These are phyloP conservation scores for Cercis canadensis DNA, from an alignment of 306 rosid genomes.

Conservation along the genomic window DNA sequence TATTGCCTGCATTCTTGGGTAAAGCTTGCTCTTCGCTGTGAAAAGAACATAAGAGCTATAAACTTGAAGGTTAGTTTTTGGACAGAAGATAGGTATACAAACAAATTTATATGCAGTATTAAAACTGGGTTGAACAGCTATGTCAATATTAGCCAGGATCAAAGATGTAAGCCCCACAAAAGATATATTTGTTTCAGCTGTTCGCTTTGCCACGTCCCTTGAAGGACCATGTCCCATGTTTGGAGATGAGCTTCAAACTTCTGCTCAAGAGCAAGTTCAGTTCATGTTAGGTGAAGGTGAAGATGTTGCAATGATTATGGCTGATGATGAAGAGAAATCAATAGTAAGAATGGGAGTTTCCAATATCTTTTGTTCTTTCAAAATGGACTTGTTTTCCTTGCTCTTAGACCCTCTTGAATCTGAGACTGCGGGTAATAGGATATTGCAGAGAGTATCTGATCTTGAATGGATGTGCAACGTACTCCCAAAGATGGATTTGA, in stretches of 20 bases:
- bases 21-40: background rate
- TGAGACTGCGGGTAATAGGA: conserved; percentile 42
- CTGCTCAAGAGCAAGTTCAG: conserved; percentile 97
- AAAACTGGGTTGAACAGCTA: conserved; percentile 32
- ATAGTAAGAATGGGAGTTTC: conserved; percentile 65
- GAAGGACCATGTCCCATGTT: conserved; percentile 71
- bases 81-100: background rate
- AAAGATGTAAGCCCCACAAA: conserved; percentile 55
- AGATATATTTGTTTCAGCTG: conserved; percentile 83
- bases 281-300: conserved; percentile 83
- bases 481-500: conserved; percentile 80
- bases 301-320: conserved; percentile 50
- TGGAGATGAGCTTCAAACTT: conserved; percentile 79
- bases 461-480: conserved; percentile 90
- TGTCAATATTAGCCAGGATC: conserved; percentile 36
- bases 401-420: conserved; percentile 45
- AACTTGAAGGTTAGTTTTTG: conserved; percentile 23
- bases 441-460: conserved; percentile 68
- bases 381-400: conserved; percentile 64
- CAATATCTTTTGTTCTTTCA: conserved; percentile 56
- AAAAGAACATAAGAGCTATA: background rate
- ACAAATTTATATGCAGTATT: conserved; percentile 3
- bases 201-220: conserved; percentile 78
- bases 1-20: conserved; percentile 30
- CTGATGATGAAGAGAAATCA: conserved; percentile 78